A percentile compares a stretch with the other conserved stretches of the same genome.
Conservation (phyloP, 1,284 basidiomycete genomes). For the Tilletia caries region DNA sequence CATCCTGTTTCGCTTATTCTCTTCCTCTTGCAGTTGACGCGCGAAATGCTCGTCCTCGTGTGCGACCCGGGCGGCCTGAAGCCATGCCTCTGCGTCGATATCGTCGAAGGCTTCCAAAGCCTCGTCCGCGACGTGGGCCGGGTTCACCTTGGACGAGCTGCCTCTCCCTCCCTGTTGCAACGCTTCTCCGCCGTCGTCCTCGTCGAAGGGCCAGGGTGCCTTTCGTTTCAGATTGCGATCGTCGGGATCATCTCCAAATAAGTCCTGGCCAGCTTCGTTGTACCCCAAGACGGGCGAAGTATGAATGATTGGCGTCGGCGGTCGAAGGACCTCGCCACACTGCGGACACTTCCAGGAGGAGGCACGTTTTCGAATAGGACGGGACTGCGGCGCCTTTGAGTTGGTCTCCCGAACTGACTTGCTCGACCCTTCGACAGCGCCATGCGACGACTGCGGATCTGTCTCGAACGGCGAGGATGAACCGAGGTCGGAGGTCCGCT, state of each 20-base stretch:
- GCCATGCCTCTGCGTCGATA: constrained; percentile 1
- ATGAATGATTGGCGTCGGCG: background rate
- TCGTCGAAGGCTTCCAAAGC: background rate
- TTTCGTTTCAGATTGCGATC: background rate
- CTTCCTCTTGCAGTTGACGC: background rate
- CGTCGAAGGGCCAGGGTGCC: constrained; percentile 1
- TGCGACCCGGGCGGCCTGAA: background rate
- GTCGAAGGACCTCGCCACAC: background rate
- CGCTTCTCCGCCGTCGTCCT: background rate
- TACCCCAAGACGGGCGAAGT: no score
- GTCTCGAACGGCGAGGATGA: no score
- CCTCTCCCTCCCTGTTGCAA: background rate
- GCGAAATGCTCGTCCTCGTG: constrained; percentile 12
- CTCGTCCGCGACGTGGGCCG: no score
- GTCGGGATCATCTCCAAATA: background rate
- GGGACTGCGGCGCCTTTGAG: no score
- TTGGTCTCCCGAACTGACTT: no score
- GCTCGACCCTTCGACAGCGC: no score
- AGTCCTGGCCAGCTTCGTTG: background rate
- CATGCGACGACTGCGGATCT: no score
- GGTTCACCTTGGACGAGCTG: no score
- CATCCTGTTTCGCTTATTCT: background rate
- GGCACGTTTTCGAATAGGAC: background rate
- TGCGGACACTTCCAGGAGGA: background rate
- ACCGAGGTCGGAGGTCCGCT: background rate